Percentiles rank a stretch among this genome's conserved stretches.
phyloP scores from a whole-genome alignment of 169 alveolate species.

The Haemoproteus tartakovskyi region DNA sequence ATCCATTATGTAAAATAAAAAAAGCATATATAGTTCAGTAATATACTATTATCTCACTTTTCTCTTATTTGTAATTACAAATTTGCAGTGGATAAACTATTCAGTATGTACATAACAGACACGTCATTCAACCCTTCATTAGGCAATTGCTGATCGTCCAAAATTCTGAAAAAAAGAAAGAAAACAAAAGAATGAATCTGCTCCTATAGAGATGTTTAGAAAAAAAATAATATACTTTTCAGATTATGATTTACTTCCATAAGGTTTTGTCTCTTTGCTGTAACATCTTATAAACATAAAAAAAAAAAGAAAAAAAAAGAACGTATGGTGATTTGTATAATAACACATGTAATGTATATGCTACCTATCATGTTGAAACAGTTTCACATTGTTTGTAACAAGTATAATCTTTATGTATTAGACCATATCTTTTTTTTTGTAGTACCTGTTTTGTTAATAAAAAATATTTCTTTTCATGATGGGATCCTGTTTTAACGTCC shows the following conservation, averaged over 20 bases:
- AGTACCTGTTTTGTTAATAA: conserved; percentile 48
- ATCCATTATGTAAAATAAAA: not conserved
- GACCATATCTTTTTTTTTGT: no score
- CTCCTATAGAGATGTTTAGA: not conserved
- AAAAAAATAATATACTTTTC: not conserved
- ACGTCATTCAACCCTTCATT: conserved; percentile 55
- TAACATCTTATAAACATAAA: conserved; percentile 5
- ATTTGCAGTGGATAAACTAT: conserved; percentile 49
- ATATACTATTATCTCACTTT: not conserved
- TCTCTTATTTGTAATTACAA: conserved; percentile 18
- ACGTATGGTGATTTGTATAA: not conserved
- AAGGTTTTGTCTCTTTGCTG: conserved; percentile 28
- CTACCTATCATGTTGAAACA: no score
- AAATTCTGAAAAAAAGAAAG: conserved; percentile 21
- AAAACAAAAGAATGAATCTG: not conserved
- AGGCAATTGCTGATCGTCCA: conserved; percentile 22
- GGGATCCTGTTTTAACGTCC: not conserved
- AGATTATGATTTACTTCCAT: conserved; percentile 21
- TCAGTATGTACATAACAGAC: conserved; percentile 36
- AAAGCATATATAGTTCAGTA: not conserved
- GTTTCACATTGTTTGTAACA: no score
- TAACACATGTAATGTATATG: not conserved
- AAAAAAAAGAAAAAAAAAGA: not conserved
- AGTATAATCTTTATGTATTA: no score
- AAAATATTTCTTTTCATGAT: conserved; percentile 19